These are phyloP conservation scores for Blastobotrys ciferrii DNA, from an alignment of 1,139 yeast genomes.

Conservation along the genomic window DNA sequence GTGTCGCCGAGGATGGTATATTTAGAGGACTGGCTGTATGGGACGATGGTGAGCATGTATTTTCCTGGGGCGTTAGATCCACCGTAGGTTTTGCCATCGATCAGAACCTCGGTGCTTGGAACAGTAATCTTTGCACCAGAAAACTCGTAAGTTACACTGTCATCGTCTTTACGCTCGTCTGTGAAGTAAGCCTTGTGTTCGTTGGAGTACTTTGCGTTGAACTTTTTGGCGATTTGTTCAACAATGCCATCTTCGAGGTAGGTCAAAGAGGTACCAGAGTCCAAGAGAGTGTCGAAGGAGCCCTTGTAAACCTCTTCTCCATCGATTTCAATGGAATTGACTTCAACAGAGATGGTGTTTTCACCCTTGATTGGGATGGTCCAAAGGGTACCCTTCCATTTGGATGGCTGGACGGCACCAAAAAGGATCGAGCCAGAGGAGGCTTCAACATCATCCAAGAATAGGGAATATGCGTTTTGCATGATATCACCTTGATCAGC, in stretches of 20 bases:
- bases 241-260: constrained; percentile 26
- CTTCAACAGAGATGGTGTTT: constrained; percentile 18
- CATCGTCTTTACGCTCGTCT: constrained; percentile 22
- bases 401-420: constrained; percentile 59
- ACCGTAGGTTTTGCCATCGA: constrained; percentile 14
- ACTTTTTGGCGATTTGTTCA: constrained; percentile 23
- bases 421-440: constrained; percentile 50
- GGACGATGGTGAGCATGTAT: constrained; percentile 17
- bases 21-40: constrained; percentile 28
- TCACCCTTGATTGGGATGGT: constrained; percentile 27
- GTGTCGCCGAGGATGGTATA: constrained; percentile 60
- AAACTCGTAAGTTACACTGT: constrained; percentile 26
- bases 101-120: constrained; percentile 30
- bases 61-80: constrained; percentile 17
- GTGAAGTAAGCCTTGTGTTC: constrained; percentile 19
- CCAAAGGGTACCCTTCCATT: constrained; percentile 48
- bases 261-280: constrained; percentile 36
- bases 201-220: constrained; percentile 20
- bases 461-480: constrained; percentile 53
- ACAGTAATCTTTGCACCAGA: constrained; percentile 32
- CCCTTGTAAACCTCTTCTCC: constrained; percentile 10
- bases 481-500: constrained; percentile 36
- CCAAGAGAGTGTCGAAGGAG: constrained; percentile 39
- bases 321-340: constrained; percentile 14
- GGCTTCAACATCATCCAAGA: constrained; percentile 44